These are phyloP conservation scores for Tolypocladium album DNA, from an alignment of 2,329 filamentous ascomycete genomes.

Conservation along the genomic window DNA sequence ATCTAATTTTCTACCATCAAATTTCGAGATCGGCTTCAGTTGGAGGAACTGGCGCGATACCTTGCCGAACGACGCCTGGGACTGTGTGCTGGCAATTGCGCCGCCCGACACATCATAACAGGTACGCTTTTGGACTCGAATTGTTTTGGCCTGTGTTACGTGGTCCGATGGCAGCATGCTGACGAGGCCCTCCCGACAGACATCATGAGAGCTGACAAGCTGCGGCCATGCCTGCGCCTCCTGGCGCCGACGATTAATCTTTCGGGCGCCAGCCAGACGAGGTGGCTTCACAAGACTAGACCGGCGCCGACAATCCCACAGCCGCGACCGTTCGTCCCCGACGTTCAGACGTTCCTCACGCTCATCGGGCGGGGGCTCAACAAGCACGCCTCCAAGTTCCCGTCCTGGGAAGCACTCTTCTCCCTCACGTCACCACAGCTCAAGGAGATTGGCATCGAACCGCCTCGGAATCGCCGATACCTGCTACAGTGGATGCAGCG, in stretches of 20 bases:
- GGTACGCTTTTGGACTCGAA: not conserved
- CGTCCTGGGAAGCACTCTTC: slow-evolving; percentile 86
- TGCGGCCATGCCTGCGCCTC: slow-evolving; percentile 20
- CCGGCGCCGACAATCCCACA: slow-evolving; percentile 40
- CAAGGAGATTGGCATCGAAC: slow-evolving; percentile 76
- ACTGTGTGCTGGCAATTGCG: not conserved
- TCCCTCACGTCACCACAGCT: slow-evolving; percentile 67
- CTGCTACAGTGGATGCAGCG: slow-evolving; percentile 80
- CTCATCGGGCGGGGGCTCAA: slow-evolving; percentile 82
- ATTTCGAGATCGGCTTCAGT: slow-evolving; percentile 10
- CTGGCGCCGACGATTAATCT: slow-evolving; percentile 19
- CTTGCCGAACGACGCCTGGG: not conserved
- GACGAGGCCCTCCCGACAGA: not conserved
- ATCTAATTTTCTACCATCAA: slow-evolving; percentile 17
- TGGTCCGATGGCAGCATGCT: not conserved
- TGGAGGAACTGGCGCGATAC: not conserved
- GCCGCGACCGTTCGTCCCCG: slow-evolving; percentile 77
- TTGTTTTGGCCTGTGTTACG: too few species aligned
- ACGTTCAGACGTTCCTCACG: slow-evolving; percentile 75
- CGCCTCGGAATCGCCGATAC: slow-evolving; percentile 71
- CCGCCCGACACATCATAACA: not conserved
- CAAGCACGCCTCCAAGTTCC: slow-evolving; percentile 76
- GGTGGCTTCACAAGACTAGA: slow-evolving; percentile 32
- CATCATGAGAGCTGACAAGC: slow-evolving; percentile 4
- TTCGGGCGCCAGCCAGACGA: slow-evolving; percentile 22